Conservation (phyloP, 1,284 basidiomycete species). For the Cutaneotrichosporon sp. region DNA sequence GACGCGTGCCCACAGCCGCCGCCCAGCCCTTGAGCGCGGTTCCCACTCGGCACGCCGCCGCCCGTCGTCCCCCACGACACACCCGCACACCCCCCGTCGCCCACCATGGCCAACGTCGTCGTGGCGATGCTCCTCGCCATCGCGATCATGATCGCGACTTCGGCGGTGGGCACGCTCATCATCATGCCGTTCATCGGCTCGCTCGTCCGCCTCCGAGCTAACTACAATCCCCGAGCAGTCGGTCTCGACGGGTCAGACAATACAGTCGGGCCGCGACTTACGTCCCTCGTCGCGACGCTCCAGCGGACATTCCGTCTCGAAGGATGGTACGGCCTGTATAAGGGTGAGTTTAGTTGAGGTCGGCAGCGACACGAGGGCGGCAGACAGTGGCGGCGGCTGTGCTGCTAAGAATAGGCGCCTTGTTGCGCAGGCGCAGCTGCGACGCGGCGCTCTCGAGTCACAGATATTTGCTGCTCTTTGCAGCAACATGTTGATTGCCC, state of each 20-base stretch:
- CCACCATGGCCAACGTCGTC: conserved; percentile 12
- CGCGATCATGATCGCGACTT: conserved; percentile 39
- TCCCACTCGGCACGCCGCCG: background rate
- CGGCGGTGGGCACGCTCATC: conserved; percentile 38
- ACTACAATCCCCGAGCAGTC: conserved; percentile 57
- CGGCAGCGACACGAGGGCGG: too few species aligned
- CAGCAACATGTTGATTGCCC: too few species aligned
- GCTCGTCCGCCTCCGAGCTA: conserved; percentile 47
- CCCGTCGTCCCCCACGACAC: background rate
- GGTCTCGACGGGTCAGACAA: conserved; percentile 59
- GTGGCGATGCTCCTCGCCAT: conserved; percentile 40
- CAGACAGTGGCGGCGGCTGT: too few species aligned
- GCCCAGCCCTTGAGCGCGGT: background rate
- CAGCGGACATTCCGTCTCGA: conserved; percentile 69
- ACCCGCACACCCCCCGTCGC: background rate
- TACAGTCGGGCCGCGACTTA: conserved; percentile 48
- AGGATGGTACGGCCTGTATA: conserved; percentile 75
- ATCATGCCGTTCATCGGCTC: conserved; percentile 48
- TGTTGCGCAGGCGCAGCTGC: too few species aligned
- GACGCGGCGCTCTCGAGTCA: too few species aligned
- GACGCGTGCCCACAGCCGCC: too few species aligned
- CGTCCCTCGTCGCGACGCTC: conserved; percentile 56
- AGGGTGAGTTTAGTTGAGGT: conserved; percentile 57
- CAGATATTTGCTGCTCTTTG: too few species aligned
- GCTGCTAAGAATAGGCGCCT: too few species aligned